Percentiles rank a stretch among this genome's conserved stretches.
phyloP scores from a whole-genome alignment of 352 stramenopile genomes.

The Phytophthora nicotianae region DNA sequence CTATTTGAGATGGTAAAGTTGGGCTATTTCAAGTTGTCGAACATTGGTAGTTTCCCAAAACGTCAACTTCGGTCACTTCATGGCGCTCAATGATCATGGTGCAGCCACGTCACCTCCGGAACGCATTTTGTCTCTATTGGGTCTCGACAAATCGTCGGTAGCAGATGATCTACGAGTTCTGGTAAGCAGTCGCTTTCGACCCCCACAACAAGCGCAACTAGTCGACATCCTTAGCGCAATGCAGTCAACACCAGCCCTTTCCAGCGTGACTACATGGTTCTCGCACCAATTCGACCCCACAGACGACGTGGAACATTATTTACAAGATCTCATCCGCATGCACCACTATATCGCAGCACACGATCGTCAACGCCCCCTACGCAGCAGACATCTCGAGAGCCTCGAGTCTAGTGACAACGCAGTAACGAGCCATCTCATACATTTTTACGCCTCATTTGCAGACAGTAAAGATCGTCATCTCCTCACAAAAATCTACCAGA shows the following conservation, averaged over 20 bases:
- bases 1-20: too few species aligned
- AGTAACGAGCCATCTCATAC: slow-evolving; percentile 37
- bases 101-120: slow-evolving; percentile 8
- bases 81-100: slow-evolving; percentile 1
- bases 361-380: slow-evolving; percentile 29
- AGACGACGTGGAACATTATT: slow-evolving; percentile 64
- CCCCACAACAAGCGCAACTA: slow-evolving; percentile 49
- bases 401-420: slow-evolving; percentile 8
- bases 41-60: neutral
- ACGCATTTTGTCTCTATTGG: slow-evolving; percentile 49
- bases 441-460: slow-evolving; percentile 52
- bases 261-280: slow-evolving; percentile 49
- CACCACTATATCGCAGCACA: slow-evolving; percentile 55
- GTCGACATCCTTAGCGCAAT: slow-evolving; percentile 33
- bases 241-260: slow-evolving; percentile 19
- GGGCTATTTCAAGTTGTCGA: neutral
- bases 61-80: too few species aligned
- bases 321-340: slow-evolving; percentile 63
- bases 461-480: slow-evolving; percentile 47
- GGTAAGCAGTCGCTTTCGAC: slow-evolving; percentile 45
- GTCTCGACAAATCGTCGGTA: slow-evolving; percentile 39
- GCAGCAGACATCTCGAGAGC: slow-evolving; percentile 24
- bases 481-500: slow-evolving; percentile 63
- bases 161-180: slow-evolving; percentile 44
- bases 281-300: slow-evolving; percentile 62